Percentiles rank a stretch among this genome's conserved stretches.
phyloP scores from a whole-genome alignment of 768 basidiomycete genomes.

The Boletus huronensis region DNA sequence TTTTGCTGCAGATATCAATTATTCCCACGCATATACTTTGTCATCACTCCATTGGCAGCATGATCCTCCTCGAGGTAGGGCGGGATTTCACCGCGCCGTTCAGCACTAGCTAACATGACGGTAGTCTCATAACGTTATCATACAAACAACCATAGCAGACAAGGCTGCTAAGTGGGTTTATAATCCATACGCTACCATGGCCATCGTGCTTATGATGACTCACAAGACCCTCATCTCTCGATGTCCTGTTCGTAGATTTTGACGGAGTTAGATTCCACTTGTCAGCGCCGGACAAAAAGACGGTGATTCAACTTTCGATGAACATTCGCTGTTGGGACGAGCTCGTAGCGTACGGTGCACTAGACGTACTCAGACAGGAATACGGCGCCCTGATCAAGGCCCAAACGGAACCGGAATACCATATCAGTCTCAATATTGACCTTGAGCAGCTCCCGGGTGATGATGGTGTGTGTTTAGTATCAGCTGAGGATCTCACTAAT shows the following conservation, averaged over 20 bases:
- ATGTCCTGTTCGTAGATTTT: constrained; percentile 97
- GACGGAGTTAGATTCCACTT: constrained; percentile 95
- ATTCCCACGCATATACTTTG: too few relatives aligned
- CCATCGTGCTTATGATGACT: constrained; percentile 14
- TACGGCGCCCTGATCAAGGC: constrained; percentile 70
- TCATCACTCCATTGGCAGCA: constrained; percentile 26
- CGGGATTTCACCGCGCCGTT: not conserved
- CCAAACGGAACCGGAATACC: constrained; percentile 82
- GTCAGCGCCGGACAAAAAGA: constrained; percentile 84
- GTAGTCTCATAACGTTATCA: constrained; percentile 89
- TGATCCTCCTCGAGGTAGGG: constrained; percentile 84
- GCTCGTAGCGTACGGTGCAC: constrained; percentile 81
- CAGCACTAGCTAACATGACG: constrained; percentile 10
- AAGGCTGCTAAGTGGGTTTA: constrained; percentile 74
- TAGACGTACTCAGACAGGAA: constrained; percentile 74
- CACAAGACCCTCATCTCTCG: constrained; percentile 80
- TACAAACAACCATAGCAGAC: constrained; percentile 83
- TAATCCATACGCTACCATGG: not conserved
- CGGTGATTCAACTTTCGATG: constrained; percentile 85
- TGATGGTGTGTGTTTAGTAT: constrained; percentile 51
- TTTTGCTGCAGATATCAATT: not conserved
- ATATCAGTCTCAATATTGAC: constrained; percentile 84
- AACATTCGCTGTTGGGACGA: constrained; percentile 97
- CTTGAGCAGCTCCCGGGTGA: constrained; percentile 80
- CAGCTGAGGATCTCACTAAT: constrained; percentile 6